Conservation (phyloP, 108 stramenopile species). For the Cyclostephanos invisitatus region DNA sequence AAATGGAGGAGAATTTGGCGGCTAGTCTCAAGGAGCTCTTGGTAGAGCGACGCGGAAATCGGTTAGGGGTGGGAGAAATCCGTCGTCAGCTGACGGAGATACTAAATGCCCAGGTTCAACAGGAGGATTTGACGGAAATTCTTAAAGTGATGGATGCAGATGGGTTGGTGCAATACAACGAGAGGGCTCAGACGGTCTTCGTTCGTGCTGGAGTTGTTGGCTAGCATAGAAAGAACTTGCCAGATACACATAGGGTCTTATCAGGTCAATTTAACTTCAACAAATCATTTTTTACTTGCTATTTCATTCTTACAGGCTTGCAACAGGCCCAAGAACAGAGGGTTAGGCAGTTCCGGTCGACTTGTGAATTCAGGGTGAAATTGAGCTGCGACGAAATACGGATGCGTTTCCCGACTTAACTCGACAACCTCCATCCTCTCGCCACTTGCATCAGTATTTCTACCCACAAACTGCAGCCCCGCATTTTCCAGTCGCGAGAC, state of each 20-base stretch:
- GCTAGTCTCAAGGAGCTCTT: constrained; percentile 68
- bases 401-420: constrained; percentile 33
- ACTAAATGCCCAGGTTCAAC: constrained; percentile 46
- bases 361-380: constrained; percentile 57
- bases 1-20: constrained; percentile 64
- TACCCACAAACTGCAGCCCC: constrained; percentile 51
- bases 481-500: constrained; percentile 44
- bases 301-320: constrained; percentile 31
- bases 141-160: constrained; percentile 78
- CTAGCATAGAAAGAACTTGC: not conserved
- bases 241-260: not conserved
- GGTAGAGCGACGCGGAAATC: constrained; percentile 62
- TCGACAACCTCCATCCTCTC: constrained; percentile 55
- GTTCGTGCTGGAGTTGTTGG: constrained; percentile 64
- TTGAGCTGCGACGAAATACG: constrained; percentile 47
- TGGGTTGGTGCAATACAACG: constrained; percentile 79
- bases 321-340: constrained; percentile 45
- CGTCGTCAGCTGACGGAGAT: constrained; percentile 69
- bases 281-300: too few species aligned
- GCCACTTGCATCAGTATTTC: constrained; percentile 53
- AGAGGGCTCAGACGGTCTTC: constrained; percentile 81
- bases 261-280: too few species aligned
- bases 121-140: constrained; percentile 64
- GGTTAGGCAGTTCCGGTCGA: constrained; percentile 51
- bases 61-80: constrained; percentile 71